Base-by-base conservation (phyloP, 768 basidiomycete genomes). In the Nidularia pulvinata region DNA sequence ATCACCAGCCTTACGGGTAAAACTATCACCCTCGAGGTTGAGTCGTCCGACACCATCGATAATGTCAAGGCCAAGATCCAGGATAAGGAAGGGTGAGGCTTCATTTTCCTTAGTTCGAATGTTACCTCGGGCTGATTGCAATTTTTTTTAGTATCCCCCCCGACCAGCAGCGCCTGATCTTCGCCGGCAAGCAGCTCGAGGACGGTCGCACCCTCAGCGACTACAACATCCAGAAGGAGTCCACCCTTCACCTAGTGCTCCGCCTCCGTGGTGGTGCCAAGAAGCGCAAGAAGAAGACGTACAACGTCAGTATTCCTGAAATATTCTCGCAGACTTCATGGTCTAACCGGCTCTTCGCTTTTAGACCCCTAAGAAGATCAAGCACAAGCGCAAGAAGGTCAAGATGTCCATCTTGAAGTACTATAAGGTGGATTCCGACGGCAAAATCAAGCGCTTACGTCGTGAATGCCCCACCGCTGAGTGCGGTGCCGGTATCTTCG, bases 251-350 rank as follows among this genome's bases (percentile, higher is more conserved):
- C 76, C 74, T 98, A 61, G 96, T 98, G 60, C 88, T 98, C 64
- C 91, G 97, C 66, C 91, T 99, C 50, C 93, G 95, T 77, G 97
- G 97, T 83, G 97, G 97, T 84, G 94, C 88, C 62, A 98, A 98
- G 88, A 98, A 98, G 87, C 89, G 96, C 74, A 98, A 98, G 88
- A 99, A 98, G 85, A 98, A 98, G 85, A 95, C 93, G 52, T 98
- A 98, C 89, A 95, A 88, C 80, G 91, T 93, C 48, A 48, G 88
- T 78, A 2, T 30, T n/a, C 46, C 9, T 19, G 34, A 11, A 43
- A 30, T 44, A 7, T 55, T 56, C 9, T 7, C 34, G 14, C 1
- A 25, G 33, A 22, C n/a, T 37, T n/a, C 10, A 19, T 35, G n/a
- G 43, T 5, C 2, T 11, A 47, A 16, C 1, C 55, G 33, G 49